Conservation (phyloP, 2,329 filamentous ascomycete genomes). For the Microsporum canis region DNA sequence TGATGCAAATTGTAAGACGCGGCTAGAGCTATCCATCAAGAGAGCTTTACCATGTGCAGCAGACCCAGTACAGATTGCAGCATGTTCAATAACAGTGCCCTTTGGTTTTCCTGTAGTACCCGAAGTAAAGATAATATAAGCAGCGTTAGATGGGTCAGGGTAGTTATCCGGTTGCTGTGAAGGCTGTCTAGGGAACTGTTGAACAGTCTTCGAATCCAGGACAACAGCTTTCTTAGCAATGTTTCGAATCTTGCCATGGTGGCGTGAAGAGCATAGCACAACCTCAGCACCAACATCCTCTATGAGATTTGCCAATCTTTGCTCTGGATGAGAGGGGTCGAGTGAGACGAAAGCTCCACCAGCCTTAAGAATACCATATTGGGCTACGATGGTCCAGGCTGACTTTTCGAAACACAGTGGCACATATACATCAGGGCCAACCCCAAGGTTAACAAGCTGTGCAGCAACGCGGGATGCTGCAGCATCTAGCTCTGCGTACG, state of each 20-base stretch:
- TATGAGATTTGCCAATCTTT: conserved; percentile 26
- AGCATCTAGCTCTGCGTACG: conserved; percentile 27
- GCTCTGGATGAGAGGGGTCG: conserved; percentile 31
- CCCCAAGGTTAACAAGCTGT: conserved; percentile 27
- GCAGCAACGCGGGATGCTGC: conserved; percentile 29
- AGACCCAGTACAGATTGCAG: conserved; percentile 45
- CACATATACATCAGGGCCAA: conserved; percentile 31
- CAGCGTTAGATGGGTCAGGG: conserved; percentile 25
- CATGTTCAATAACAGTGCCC: conserved; percentile 53
- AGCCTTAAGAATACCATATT: conserved; percentile 33
- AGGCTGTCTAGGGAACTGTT: conserved; percentile 19
- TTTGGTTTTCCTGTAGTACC: conserved; percentile 48
- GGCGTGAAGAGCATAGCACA: conserved; percentile 25
- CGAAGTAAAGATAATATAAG: conserved; percentile 52
- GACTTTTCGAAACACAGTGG: conserved; percentile 36
- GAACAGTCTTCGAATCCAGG: conserved; percentile 21
- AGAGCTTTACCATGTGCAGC: conserved; percentile 42
- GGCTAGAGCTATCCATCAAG: conserved; percentile 40
- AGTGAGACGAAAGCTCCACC: conserved; percentile 34
- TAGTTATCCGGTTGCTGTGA: conserved; percentile 11
- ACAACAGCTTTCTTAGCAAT: conserved; percentile 22
- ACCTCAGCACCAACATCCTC: conserved; percentile 26
- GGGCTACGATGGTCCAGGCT: conserved; percentile 32
- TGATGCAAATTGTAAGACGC: conserved; percentile 49
- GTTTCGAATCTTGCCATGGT: conserved; percentile 22